These are phyloP conservation scores for Ophiostoma himal-ulmi DNA, from an alignment of 2,329 filamentous ascomycete genomes.

Conservation along the genomic window DNA sequence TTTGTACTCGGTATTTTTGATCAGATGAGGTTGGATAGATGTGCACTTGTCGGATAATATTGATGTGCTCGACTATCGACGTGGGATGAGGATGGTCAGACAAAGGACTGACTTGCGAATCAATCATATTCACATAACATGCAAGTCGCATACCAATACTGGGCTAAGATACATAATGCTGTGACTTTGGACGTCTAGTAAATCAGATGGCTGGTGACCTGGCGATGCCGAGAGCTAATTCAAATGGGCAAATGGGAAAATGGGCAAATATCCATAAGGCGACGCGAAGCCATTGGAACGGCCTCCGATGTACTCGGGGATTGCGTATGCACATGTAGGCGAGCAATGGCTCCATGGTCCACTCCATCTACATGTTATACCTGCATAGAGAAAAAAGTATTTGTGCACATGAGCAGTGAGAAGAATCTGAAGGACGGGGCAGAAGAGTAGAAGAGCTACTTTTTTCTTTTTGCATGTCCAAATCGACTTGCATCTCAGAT, in stretches of 20 bases:
- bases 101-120: too few species aligned
- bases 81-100: neutral
- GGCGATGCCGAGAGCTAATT: neutral
- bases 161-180: too few species aligned
- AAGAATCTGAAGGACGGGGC: too few species aligned
- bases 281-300: neutral
- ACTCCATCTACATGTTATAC: neutral
- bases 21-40: neutral
- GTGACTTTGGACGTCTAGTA: neutral
- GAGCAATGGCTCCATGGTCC: neutral
- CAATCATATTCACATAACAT: too few species aligned
- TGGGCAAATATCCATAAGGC: neutral
- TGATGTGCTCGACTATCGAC: neutral
- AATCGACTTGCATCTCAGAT: too few species aligned
- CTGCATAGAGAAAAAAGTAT: neutral
- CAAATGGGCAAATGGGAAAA: neutral
- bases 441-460: neutral
- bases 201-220: neutral
- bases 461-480: too few species aligned
- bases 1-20: neutral
- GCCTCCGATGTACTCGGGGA: neutral
- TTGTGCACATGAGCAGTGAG: neutral
- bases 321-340: constrained; percentile 8
- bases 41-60: neutral
- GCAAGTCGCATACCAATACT: too few species aligned